Conservation (phyloP, 1,139 yeast genomes). For the Scheffersomyces cryptocercus region DNA sequence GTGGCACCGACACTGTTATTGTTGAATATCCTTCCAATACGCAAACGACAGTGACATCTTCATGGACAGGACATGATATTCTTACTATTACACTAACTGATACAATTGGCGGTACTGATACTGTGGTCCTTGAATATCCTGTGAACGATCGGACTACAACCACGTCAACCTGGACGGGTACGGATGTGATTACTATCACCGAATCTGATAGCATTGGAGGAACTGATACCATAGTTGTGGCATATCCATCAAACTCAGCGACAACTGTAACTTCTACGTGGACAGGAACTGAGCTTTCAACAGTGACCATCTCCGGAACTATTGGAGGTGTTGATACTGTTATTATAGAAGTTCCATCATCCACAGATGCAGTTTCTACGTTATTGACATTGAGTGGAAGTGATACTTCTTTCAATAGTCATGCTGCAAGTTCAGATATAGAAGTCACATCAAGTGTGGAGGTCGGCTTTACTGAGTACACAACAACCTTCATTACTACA, state of each 20-base stretch:
- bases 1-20: conserved; percentile 16
- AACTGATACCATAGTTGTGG: conserved; percentile 18
- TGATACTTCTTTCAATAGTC: no score
- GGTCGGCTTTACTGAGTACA: conserved; percentile 13
- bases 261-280: conserved; percentile 14
- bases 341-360: conserved; percentile 7
- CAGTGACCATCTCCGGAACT: conserved; percentile 7
- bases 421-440: no score
- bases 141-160: conserved; percentile 9
- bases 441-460: no score
- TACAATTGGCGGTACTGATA: conserved; percentile 13
- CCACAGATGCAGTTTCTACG: conserved; percentile 3
- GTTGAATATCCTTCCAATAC: conserved; percentile 20
- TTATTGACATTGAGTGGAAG: no score
- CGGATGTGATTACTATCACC: neutral
- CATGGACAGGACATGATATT: conserved; percentile 15
- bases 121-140: conserved; percentile 19
- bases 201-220: conserved; percentile 7
- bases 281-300: conserved; percentile 10
- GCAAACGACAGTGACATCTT: conserved; percentile 13
- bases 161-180: conserved; percentile 7
- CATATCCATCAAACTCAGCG: conserved; percentile 15
- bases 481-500: conserved; percentile 16
- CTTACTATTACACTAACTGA: conserved; percentile 13
- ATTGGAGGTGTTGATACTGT: conserved; percentile 13